Conservation (phyloP, 129 eudicot genomes). For the Flaveria brownii region DNA sequence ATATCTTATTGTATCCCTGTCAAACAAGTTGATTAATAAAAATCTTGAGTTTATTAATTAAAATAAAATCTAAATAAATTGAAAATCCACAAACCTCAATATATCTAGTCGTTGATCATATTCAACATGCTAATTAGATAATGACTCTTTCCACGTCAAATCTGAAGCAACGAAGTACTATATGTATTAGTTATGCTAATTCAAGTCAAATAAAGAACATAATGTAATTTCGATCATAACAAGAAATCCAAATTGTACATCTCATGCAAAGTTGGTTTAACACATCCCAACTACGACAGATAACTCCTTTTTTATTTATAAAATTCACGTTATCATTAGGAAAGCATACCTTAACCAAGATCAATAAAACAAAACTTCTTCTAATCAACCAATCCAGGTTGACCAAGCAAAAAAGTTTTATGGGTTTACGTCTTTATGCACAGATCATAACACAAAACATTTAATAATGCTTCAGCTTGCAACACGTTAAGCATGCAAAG, state of each 20-base stretch:
- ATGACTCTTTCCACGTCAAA: conserved; percentile 83
- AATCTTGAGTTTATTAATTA: background rate
- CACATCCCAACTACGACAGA: background rate
- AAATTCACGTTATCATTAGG: background rate
- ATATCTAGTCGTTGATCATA: conserved; percentile 94
- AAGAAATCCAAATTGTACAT: background rate
- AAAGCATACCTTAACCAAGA: conserved; percentile 90
- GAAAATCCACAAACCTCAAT: conserved; percentile 63
- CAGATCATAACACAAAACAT: conserved; percentile 66
- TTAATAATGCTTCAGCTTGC: background rate
- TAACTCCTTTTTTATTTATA: background rate
- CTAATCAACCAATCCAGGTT: conserved; percentile 84
- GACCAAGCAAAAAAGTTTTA: conserved; percentile 96
- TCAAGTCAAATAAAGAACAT: conserved; percentile 7
- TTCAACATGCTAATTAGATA: conserved; percentile 28
- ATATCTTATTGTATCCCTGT: conserved; percentile 95
- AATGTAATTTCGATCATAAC: background rate
- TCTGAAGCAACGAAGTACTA: conserved; percentile 52
- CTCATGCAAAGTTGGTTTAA: background rate
- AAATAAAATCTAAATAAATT: background rate
- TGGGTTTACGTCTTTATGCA: conserved; percentile 74
- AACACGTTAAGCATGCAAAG: no score
- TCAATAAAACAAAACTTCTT: conserved; percentile 76
- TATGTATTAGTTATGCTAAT: conserved; percentile 13
- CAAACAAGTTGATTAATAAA: conserved; percentile 10